These are phyloP conservation scores for Digitaria exilis DNA, from an alignment of 202 grass and related monocot species.

Conservation along the genomic window DNA sequence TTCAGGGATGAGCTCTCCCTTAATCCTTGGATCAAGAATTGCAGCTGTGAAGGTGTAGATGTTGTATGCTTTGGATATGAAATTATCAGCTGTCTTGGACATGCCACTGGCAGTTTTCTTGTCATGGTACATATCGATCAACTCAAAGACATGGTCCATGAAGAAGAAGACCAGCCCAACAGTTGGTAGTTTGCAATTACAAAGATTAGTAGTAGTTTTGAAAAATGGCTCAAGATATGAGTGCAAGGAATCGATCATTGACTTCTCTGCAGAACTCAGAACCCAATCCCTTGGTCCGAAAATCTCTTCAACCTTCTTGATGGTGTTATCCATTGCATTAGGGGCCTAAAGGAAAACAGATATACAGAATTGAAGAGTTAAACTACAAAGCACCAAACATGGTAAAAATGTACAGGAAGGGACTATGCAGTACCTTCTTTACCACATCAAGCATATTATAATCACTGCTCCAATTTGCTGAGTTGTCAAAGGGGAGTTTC, in stretches of 20 bases:
- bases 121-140: conserved; percentile 60
- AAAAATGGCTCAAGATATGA: conserved; percentile 85
- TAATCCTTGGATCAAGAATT: conserved; percentile 95
- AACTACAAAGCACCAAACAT: neutral
- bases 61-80: conserved; percentile 68
- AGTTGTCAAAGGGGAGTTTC: conserved; percentile 82
- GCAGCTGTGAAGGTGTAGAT: conserved; percentile 80
- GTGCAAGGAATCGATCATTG: conserved; percentile 64
- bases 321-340: conserved; percentile 79
- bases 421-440: conserved; percentile 62
- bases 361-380: neutral
- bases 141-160: conserved; percentile 87
- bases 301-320: conserved; percentile 84
- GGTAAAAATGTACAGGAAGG: conserved; percentile 25
- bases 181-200: conserved; percentile 77
- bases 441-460: conserved; percentile 87
- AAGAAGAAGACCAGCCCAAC: conserved; percentile 94
- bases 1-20: conserved; percentile 83
- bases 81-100: conserved; percentile 57
- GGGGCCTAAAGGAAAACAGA: conserved; percentile 51
- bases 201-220: conserved; percentile 92
- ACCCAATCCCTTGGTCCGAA: conserved; percentile 54
- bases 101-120: conserved; percentile 76
- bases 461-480: conserved; percentile 72
- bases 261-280: conserved; percentile 63